Conservation (phyloP, 148 eudicot genomes). For the Linanthus parryae region DNA sequence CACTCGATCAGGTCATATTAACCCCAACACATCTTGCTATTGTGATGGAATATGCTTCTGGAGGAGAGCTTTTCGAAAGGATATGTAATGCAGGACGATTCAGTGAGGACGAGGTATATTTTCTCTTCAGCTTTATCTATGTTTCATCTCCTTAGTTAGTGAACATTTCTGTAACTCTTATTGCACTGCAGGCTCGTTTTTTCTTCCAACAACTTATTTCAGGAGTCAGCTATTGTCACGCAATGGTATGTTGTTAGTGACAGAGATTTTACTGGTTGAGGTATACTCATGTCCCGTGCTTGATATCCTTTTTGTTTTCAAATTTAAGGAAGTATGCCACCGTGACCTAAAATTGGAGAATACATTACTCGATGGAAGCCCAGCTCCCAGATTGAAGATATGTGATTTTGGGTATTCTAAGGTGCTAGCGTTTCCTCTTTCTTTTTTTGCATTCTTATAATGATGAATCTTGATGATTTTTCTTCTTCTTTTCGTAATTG, state of each 20-base stretch:
- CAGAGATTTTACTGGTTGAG: no score
- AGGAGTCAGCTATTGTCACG: slow-evolving; percentile 94
- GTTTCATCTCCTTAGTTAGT: no score
- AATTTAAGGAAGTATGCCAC: slow-evolving; percentile 97
- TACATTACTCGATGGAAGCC: slow-evolving; percentile 87
- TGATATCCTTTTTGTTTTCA: no score
- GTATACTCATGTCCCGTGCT: no score
- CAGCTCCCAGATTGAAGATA: slow-evolving; percentile 88
- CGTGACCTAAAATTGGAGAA: slow-evolving; percentile 91
- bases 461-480: not conserved
- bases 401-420: slow-evolving; percentile 98
- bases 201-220: slow-evolving; percentile 93
- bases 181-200: slow-evolving; percentile 69
- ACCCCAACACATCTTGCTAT: slow-evolving; percentile 95
- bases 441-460: not conserved
- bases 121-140: no score
- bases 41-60: slow-evolving; percentile 96
- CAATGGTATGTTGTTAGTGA: slow-evolving; percentile 67
- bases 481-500: not conserved
- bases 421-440: slow-evolving; percentile 23
- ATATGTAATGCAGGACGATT: slow-evolving; percentile 92
- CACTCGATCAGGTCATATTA: slow-evolving; percentile 69
- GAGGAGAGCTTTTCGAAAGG: slow-evolving; percentile 92
- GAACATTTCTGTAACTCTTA: no score
- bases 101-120: slow-evolving; percentile 85